phyloP scores from a whole-genome alignment of 495 filamentous ascomycete species.

The Daldinia childiae region DNA sequence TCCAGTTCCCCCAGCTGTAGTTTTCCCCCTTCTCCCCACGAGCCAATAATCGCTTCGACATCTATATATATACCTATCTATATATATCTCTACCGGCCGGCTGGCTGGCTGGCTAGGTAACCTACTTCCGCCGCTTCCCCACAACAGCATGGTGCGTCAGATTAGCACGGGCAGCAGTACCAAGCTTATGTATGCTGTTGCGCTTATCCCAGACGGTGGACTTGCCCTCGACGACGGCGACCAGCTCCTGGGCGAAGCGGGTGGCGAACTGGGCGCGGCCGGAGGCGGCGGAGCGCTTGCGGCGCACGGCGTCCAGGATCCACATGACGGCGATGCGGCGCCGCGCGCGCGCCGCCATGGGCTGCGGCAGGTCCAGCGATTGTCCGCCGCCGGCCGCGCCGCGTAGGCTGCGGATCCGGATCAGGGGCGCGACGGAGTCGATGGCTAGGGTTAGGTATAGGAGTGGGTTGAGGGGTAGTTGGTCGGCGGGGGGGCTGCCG shows the following conservation, averaged over 20 bases:
- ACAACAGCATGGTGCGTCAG: slow-evolving; percentile 51
- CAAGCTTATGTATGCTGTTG: slow-evolving; percentile 74
- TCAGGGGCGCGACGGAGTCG: slow-evolving; percentile 91
- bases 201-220: slow-evolving; percentile 85
- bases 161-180: slow-evolving; percentile 77
- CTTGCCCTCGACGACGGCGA: slow-evolving; percentile 86
- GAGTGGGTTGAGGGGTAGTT: slow-evolving; percentile 80
- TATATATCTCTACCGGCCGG: not conserved
- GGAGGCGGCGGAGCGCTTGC: slow-evolving; percentile 70
- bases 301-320: slow-evolving; percentile 84
- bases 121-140: slow-evolving; percentile 20
- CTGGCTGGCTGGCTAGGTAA: too few relatives aligned
- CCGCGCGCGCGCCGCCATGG: slow-evolving; percentile 76
- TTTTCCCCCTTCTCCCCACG: too few relatives aligned
- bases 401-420: slow-evolving; percentile 77
- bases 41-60: not conserved
- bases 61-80: not conserved
- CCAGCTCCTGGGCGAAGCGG: slow-evolving; percentile 85
- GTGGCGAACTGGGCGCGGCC: slow-evolving; percentile 73
- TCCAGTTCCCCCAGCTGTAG: not conserved
- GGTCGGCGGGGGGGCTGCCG: slow-evolving; percentile 72
- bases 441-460: slow-evolving; percentile 86
- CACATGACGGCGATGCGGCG: slow-evolving; percentile 81
- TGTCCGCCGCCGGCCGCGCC: slow-evolving; percentile 87
- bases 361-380: slow-evolving; percentile 82